Evolutionary conservation across 768 basidiomycete genomes (phyloP), one percentile per base, ranked within the genome.

Genomic region (Naganishia kalamii): DNA sequence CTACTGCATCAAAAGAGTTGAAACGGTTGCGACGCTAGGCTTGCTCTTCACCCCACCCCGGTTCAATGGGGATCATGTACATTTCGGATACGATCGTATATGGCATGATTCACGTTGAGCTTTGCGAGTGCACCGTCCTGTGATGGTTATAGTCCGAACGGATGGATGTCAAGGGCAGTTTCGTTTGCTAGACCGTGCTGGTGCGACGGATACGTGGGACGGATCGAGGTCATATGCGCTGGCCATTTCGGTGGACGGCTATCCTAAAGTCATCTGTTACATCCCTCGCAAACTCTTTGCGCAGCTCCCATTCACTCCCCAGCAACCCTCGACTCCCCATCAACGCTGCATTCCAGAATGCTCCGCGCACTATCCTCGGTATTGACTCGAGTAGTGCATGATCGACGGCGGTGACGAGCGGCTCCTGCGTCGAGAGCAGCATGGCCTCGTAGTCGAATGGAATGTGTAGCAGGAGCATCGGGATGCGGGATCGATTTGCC

Each of bases 391-490:
- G 27, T 37, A 65, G 61, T 33, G 54, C 57, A 10, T 35, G 62
- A 15, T 68, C 51, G 5, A 46, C 62, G 13, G 33, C 41, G 25
- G 15, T 62, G 23, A 48, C 48, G 33, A 57, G 52, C 5, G 21
- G 57, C 12, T 50, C 29, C 4, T 15, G 35, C 11, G 51, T 46
- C 49, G 29, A 61, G 29, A 23, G 10, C 25, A 35, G 17, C n/a
- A 44, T 37, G 32, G 35, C 62, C 44, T 43, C 72, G 60, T 29
- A 66, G 62, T 10, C 82, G 81, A 1, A 65, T 0, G 91, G 90
- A 2, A 96, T 77, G 68, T 93, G 86, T 1, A 94, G 74, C 13
- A 96, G 82, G 63, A 90, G 82, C 63, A 93, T 83, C 0, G 92
- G 92, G 13, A 91, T 82, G 0, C 84, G 81, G 0, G 89, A 92